phyloP scores from a whole-genome alignment of 306 rosid genomes.

The Sphenostylis stenocarpa region DNA sequence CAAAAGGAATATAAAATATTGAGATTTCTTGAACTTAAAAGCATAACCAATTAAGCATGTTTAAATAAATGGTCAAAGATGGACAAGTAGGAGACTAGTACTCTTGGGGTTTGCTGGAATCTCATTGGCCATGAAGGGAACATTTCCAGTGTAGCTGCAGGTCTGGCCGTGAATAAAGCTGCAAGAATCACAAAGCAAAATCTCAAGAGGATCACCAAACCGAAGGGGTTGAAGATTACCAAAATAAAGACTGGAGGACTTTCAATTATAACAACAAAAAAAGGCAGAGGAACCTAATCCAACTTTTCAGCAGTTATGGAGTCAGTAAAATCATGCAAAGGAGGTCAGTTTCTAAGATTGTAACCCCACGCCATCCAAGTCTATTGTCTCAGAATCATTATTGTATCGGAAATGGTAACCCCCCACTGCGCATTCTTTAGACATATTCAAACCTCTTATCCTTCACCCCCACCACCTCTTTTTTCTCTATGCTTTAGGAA shows the following conservation, averaged over 20 bases:
- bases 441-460: conserved; percentile 48
- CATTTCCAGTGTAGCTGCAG: conserved; percentile 98
- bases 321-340: conserved; percentile 66
- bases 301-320: conserved; percentile 72
- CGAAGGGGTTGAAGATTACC: conserved; percentile 27
- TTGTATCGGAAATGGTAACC: conserved; percentile 60
- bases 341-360: conserved; percentile 61
- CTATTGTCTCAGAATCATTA: conserved; percentile 62
- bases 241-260: conserved; percentile 28
- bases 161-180: conserved; percentile 80
- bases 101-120: conserved; percentile 70
- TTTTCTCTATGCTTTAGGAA: conserved; percentile 41
- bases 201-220: conserved; percentile 54
- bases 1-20: background rate
- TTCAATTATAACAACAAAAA: conserved; percentile 10
- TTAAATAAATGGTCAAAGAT: conserved; percentile 44
- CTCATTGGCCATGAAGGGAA: conserved; percentile 99
- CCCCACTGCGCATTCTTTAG: conserved; percentile 39
- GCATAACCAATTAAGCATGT: background rate
- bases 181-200: conserved; percentile 74
- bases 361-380: conserved; percentile 63
- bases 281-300: conserved; percentile 59
- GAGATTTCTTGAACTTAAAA: conserved; percentile 12
- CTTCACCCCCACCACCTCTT: conserved; percentile 17
- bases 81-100: conserved; percentile 31